A percentile compares a stretch with the other conserved stretches of the same genome.
phyloP scores from a whole-genome alignment of 345 rosid species.

The Microcos paniculata region DNA sequence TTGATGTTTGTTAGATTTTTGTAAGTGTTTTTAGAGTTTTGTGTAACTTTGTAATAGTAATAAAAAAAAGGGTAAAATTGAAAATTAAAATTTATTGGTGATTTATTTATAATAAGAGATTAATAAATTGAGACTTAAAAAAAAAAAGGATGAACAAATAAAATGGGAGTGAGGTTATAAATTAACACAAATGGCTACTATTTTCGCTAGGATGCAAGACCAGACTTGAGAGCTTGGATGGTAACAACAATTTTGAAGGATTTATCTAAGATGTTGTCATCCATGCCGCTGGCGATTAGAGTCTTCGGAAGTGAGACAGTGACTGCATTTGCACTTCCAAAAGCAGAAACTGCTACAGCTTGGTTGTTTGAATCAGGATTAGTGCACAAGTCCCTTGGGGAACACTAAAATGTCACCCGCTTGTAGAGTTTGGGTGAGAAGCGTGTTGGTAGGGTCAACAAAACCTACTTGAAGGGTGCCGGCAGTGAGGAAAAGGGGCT shows the following conservation, averaged over 20 bases:
- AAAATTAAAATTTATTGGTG: no score
- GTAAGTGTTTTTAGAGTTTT: no score
- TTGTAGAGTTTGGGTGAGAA: conserved; percentile 33
- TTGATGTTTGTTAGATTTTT: no score
- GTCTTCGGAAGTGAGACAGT: conserved; percentile 26
- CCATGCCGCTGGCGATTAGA: conserved; percentile 32
- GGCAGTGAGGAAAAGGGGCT: conserved; percentile 21
- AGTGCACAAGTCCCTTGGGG: conserved; percentile 43
- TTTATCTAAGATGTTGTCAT: conserved; percentile 33
- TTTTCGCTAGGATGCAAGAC: conserved; percentile 21
- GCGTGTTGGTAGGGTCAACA: conserved; percentile 41
- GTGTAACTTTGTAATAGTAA: no score
- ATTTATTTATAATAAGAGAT: no score
- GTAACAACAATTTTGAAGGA: conserved; percentile 33
- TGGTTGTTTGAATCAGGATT: conserved; percentile 7
- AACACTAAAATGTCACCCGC: conserved; percentile 33
- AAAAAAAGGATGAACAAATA: no score
- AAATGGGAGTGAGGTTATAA: no score
- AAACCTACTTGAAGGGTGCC: conserved; percentile 43
- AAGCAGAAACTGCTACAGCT: conserved; percentile 27
- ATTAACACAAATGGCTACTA: neutral
- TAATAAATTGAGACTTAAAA: no score
- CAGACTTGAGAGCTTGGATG: conserved; percentile 29
- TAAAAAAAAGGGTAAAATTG: no score
- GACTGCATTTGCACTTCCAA: conserved; percentile 37